phyloP scores from a whole-genome alignment of 176 grass and related monocot genomes.

The Carex parvula region DNA sequence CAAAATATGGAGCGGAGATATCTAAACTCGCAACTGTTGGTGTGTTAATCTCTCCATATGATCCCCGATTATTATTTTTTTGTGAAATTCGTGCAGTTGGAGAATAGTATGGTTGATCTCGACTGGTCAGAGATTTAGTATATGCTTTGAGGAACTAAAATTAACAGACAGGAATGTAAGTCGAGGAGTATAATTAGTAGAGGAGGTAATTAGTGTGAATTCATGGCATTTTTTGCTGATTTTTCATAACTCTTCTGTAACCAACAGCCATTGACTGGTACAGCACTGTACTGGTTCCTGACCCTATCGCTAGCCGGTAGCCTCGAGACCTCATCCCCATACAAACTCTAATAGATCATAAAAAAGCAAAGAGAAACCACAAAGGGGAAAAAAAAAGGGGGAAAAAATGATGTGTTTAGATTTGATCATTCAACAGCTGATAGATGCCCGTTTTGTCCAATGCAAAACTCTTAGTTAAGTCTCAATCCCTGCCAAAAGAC shows the following conservation, averaged over 20 bases:
- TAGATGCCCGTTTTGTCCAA: not conserved
- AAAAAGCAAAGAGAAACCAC: not conserved
- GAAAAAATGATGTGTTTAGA: not conserved
- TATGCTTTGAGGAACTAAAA: not conserved
- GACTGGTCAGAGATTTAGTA: not conserved
- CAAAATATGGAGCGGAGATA: constrained; percentile 57
- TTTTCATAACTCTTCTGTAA: not conserved
- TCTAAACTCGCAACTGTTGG: constrained; percentile 82
- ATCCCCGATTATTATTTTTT: not conserved
- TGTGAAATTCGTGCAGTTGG: not conserved
- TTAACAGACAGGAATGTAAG: not conserved
- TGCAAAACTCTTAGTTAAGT: not conserved
- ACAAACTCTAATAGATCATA: not conserved
- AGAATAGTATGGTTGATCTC: not conserved
- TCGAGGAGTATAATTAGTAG: not conserved
- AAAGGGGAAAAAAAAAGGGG: not conserved
- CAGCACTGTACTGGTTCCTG: not conserved
- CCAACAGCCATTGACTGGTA: not conserved
- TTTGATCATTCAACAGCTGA: not conserved
- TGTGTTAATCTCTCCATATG: constrained; percentile 30
- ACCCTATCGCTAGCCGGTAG: not conserved
- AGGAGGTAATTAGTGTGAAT: not conserved
- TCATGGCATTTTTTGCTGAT: not conserved
- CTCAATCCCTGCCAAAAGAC: not conserved
- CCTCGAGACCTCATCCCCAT: not conserved